Conservation (phyloP, 2,329 filamentous ascomycete species). For the Ophidiomyces ophidiicola region DNA sequence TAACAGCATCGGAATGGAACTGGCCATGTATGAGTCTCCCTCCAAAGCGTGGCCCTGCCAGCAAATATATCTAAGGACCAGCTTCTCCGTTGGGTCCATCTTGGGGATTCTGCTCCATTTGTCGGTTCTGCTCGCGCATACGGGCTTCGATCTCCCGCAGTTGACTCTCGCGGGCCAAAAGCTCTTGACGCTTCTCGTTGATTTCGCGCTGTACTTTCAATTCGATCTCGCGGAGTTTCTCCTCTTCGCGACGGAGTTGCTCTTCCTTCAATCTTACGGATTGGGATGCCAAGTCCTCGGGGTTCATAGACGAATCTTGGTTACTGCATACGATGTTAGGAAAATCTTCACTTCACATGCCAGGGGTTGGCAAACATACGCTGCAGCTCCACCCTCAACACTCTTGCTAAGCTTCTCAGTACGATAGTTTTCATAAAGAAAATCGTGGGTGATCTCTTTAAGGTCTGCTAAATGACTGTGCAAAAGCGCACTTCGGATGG, state of each 20-base stretch:
- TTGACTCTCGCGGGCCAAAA: slow-evolving; percentile 93
- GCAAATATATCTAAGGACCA: slow-evolving; percentile 7
- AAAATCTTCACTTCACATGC: slow-evolving; percentile 2
- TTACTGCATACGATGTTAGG: slow-evolving; percentile 9
- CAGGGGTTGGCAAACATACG: slow-evolving; percentile 49
- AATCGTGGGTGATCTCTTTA: slow-evolving; percentile 99
- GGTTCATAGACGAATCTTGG: slow-evolving; percentile 28
- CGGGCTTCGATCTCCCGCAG: slow-evolving; percentile 96
- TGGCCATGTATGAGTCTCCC: not conserved
- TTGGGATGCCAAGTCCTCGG: slow-evolving; percentile 90
- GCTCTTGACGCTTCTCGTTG: slow-evolving; percentile 98
- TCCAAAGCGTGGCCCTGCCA: not conserved
- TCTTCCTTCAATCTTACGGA: slow-evolving; percentile 99
- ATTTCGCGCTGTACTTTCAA: slow-evolving; percentile 99
- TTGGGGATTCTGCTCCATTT: slow-evolving; percentile 17
- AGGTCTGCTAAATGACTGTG: slow-evolving; percentile 96
- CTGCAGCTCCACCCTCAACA: slow-evolving; percentile 76
- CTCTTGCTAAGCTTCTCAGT: slow-evolving; percentile 99
- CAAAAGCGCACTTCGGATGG: slow-evolving; percentile 87
- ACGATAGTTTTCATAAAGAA: slow-evolving; percentile 99
- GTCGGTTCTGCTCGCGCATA: slow-evolving; percentile 67
- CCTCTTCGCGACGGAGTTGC: slow-evolving; percentile 95
- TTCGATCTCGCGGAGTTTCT: slow-evolving; percentile 99
- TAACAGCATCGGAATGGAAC: slow-evolving; percentile 9
- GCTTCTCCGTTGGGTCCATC: slow-evolving; percentile 22